Percentiles rank a stretch among this genome's conserved stretches.
These are phyloP conservation scores for Stachybotrys elegans DNA, from an alignment of 2,329 filamentous ascomycete species.

Conservation along the genomic window DNA sequence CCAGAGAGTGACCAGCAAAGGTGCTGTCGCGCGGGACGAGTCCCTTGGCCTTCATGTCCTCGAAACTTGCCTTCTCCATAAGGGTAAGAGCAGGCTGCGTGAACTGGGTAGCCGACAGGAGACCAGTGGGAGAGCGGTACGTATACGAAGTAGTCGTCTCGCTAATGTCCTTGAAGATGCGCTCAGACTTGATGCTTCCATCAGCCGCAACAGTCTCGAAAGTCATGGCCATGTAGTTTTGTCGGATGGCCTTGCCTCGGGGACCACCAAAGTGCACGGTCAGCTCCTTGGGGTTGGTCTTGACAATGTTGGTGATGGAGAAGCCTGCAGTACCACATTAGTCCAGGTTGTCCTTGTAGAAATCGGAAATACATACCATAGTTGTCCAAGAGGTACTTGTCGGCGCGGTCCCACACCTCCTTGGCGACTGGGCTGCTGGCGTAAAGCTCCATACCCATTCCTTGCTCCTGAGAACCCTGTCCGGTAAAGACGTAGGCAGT, in stretches of 20 bases:
- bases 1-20: conserved; percentile 95
- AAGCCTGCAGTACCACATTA: conserved; percentile 56
- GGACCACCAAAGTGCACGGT: conserved; percentile 98
- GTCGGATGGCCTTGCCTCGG: conserved; percentile 91
- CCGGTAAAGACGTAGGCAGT: conserved; percentile 98
- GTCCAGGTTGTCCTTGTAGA: neutral
- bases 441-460: conserved; percentile 99
- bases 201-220: conserved; percentile 96
- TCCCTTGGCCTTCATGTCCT: conserved; percentile 97
- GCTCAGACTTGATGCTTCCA: conserved; percentile 93
- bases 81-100: conserved; percentile 94
- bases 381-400: conserved; percentile 97
- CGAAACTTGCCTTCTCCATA: conserved; percentile 99
- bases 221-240: conserved; percentile 99
- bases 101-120: conserved; percentile 96
- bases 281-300: conserved; percentile 98
- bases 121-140: conserved; percentile 88
- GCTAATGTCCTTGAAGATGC: conserved; percentile 97
- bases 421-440: conserved; percentile 88
- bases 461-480: conserved; percentile 96
- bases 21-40: conserved; percentile 94
- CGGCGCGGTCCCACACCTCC: conserved; percentile 96
- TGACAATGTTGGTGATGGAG: conserved; percentile 97
- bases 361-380: conserved; percentile 64
- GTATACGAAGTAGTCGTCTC: conserved; percentile 95